Base-by-base conservation (phyloP, 495 filamentous ascomycete genomes). In the Lophiostoma macrostomum region DNA sequence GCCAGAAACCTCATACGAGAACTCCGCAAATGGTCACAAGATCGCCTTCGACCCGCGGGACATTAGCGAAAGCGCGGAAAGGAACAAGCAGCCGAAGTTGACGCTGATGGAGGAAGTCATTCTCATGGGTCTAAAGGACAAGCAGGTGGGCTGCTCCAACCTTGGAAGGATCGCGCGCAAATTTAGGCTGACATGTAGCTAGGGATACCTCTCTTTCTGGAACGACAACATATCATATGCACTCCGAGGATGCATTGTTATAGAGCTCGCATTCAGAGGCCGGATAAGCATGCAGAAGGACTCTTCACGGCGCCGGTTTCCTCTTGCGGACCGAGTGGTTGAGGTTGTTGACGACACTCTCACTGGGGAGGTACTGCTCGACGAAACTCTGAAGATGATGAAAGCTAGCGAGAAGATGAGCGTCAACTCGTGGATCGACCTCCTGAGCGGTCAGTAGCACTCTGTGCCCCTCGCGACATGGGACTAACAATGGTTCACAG, bases 341-440 rank as follows among this genome's bases (percentile, higher is more conserved):
- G 93, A 98, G 71, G 93, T 98, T 49, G 78, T 98, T 63, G 93
- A 98, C 70, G 93, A 97, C 67, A 95, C 88, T 53, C 78, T 96
- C 70, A 98, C 93, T 1, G 93, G 93, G 48, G 93, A 98, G 77
- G 91, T 97, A 63, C 80, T 98, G 65, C 81, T 98, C 63, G 93
- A 98, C 74, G 93, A 98, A 77, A 87, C 93, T 53, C 77, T 98
- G 68, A 97, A 98, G 77, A 95, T 98, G 91, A 98, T 97, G 91
- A 97, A 98, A 75, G 83, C 84, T 56, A 95, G 90, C 68, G 93
- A 98, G 78, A 95, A 95, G 80, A 97, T 98, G 93, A 98, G 93
- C 69, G 94, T 97, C 44, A 90, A 85, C 73, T 86, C 88, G 30
- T 98, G 93, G 93, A 96, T 98, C 69, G 93, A 98, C 67, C 75